These are phyloP conservation scores for Suillus bovinus DNA, from an alignment of 768 basidiomycete genomes.

Conservation along the genomic window DNA sequence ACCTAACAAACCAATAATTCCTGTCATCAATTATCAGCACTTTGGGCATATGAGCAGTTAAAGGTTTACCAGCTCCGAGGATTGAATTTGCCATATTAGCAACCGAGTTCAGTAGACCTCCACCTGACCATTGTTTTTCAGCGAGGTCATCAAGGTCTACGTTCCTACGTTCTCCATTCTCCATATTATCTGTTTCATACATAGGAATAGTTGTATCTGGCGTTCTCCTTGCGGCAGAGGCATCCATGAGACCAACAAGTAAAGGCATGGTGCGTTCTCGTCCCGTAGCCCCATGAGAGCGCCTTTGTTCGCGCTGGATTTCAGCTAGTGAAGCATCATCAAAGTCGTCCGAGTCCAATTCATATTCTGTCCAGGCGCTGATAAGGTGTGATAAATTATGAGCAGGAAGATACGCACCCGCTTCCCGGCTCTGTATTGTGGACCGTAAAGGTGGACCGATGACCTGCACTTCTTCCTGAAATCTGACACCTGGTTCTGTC, in stretches of 20 bases:
- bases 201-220: no score
- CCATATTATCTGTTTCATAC: no score
- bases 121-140: slow-evolving; percentile 64
- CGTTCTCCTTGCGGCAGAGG: no score
- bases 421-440: slow-evolving; percentile 74
- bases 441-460: slow-evolving; percentile 71
- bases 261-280: slow-evolving; percentile 43
- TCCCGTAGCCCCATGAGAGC: slow-evolving; percentile 27
- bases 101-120: slow-evolving; percentile 75
- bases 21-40: slow-evolving; percentile 35
- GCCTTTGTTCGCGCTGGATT: slow-evolving; percentile 27
- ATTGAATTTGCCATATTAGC: slow-evolving; percentile 98
- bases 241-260: no score
- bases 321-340: slow-evolving; percentile 49
- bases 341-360: slow-evolving; percentile 81
- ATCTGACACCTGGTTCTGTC: slow-evolving; percentile 54
- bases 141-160: slow-evolving; percentile 62
- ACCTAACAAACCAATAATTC: slow-evolving; percentile 64
- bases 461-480: slow-evolving; percentile 68
- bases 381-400: slow-evolving; percentile 13
- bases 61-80: slow-evolving; percentile 76
- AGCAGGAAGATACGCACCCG: slow-evolving; percentile 56
- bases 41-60: slow-evolving; percentile 9
- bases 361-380: slow-evolving; percentile 58
- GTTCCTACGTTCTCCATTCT: no score